Evolutionary conservation across 345 rosid genomes (phyloP).

Genomic region (Eucalyptus microcorys): DNA sequence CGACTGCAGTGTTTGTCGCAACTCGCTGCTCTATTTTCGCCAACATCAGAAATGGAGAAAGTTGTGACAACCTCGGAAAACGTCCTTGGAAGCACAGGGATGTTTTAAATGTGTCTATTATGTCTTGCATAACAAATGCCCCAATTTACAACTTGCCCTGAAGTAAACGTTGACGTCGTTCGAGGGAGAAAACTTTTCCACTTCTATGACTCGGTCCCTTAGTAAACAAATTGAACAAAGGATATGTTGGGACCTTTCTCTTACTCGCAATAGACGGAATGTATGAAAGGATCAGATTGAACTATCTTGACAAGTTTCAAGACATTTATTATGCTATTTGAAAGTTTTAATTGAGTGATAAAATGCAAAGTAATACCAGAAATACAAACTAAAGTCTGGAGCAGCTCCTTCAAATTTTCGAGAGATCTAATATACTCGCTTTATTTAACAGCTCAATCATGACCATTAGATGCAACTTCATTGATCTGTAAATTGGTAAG

Average conservation of each 20-base stretch:
- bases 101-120: not conserved
- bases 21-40: not conserved
- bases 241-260: not conserved
- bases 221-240: not conserved
- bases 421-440: not conserved
- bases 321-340: not conserved
- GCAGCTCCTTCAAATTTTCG: not conserved
- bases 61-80: not conserved
- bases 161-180: accelerated
- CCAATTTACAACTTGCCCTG: not conserved
- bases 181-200: not conserved
- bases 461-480: not conserved
- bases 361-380: not conserved
- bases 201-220: not conserved
- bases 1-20: not conserved
- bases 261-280: not conserved
- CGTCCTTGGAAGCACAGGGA: not conserved
- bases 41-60: not conserved
- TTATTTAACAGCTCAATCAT: not conserved
- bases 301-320: not conserved
- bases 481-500: not conserved
- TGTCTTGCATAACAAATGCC: not conserved
- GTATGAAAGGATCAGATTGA: not conserved
- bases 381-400: not conserved
- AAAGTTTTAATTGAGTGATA: not conserved